Evolutionary conservation across 768 basidiomycete species (phyloP), one percentile per base, ranked within the genome.

Genomic region (Serendipita sp.): DNA sequence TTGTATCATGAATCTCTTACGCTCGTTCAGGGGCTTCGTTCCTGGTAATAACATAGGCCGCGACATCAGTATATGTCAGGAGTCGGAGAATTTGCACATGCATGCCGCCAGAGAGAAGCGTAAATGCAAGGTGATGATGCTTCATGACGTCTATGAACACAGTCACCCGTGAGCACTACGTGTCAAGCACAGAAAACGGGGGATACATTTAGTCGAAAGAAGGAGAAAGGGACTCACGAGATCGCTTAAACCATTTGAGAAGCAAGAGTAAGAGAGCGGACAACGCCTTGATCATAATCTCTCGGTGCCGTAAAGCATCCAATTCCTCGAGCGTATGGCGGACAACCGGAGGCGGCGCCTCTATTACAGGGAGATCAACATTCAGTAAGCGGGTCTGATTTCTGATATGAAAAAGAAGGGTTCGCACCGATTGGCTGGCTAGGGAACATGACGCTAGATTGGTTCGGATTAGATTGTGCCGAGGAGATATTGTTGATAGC

Each of bases 191-290:
- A 44, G 66, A 36, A 67, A 34, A 18, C 3, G 10, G 48, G 63
- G 52, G 44, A 60, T 16, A 18, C 34, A 4, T 5, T 16, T 52
- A 32, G 65, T 13, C 38, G 38, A 5, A 41, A 7, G 38, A 36
- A 52, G 23, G 8, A 64, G 18, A 56, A 35, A 54, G 3, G 23
- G 8, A 80, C 92, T 73, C 69, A 97, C 95, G 96, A 62, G 95
- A 97, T 28, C 89, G 89, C 75, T 98, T 98, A 79, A 97, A 95
- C 96, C 96, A 99, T 73, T 98, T 96, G 68, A 99, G 74, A 1
- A 89, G 82, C 44, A 97, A 77, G 3, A 98, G 75, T 32, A 99
- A 74, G 65, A 98, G 96, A 1, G 93, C 95, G 13, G 96, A 97
- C 3, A 96, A 91, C 0, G 93, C 93, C 73, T 99, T 99, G 10